Base-by-base conservation (phyloP, 1,139 yeast genomes). In the Nadsonia commutata region DNA sequence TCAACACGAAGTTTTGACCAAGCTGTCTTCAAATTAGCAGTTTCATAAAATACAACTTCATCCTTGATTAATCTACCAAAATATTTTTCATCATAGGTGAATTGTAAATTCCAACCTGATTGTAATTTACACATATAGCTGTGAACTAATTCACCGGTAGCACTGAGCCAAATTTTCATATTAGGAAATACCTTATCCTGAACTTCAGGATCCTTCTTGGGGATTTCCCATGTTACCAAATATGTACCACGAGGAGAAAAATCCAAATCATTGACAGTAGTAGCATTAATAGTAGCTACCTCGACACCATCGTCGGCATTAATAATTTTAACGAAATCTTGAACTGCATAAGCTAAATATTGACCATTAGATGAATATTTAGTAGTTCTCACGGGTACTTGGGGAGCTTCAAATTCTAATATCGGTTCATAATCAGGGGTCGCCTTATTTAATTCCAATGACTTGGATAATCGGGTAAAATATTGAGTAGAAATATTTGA, bases 61-160 rank as follows among this genome's bases (percentile, higher is more conserved):
- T 56, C 57, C 20, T 55, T 50, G 46, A 73, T 70, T 53, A 78
- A 66, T 56, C 79, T 74, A 40, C 86, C 82, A 62, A 82, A 71
- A 52, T 75, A 67, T 52, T 72, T 69, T 65, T 85, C 90, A 59
- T 85, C 93, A 48, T 72, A 71, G 13, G 94, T 81, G 60, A 80
- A 85, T 64, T 85, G 95, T 31, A 94, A 82, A 56, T 77, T 78
- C 95, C 98, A 88, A 23, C 90, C 93, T 48, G 76, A 76, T 66
- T 90, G 96, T 46, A 78, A 78, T 62, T 81, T 84, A 51, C 83
- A 82, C 44, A 82, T 69, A 71, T 84, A 88, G 52, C 77, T 75
- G 51, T 72, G 76, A 41, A 77, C 65, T 40, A 77, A 69, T 43
- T 71, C 66, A 37, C 74, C 67, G 16, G 64, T 61, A 19, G 52